phyloP scores from a whole-genome alignment of 2,329 filamentous ascomycete species.

The Paecilomyces dactylethromorphus region DNA sequence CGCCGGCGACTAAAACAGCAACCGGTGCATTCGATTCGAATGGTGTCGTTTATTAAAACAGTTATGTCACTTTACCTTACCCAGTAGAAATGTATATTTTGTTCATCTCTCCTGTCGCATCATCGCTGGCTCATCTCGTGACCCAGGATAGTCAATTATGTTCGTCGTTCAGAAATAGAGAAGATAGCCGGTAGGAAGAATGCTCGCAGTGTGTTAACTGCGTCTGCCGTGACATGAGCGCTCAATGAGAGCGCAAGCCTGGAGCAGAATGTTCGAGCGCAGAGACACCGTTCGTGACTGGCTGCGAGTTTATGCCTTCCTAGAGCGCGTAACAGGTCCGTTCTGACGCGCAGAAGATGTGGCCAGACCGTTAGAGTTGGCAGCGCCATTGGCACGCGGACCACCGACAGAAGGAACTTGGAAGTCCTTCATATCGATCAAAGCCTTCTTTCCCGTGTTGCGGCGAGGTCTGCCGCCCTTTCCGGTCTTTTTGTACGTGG shows the following conservation, averaged over 20 bases:
- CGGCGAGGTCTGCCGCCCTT: conserved; percentile 37
- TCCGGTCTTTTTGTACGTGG: conserved; percentile 74
- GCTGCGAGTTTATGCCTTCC: conserved; percentile 35
- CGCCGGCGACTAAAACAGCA: background rate
- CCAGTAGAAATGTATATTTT: background rate
- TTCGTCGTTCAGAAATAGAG: background rate
- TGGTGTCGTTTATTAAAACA: background rate
- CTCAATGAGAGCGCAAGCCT: too few relatives aligned
- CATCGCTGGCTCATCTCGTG: background rate
- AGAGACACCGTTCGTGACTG: too few relatives aligned
- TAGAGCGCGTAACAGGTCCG: conserved; percentile 39
- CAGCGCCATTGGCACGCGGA: conserved; percentile 19
- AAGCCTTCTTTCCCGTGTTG: conserved; percentile 70
- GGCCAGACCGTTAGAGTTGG: conserved; percentile 24
- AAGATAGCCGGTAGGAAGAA: background rate
- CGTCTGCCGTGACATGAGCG: background rate
- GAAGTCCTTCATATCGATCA: conserved; percentile 76
- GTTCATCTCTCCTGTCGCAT: background rate
- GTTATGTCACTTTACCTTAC: background rate
- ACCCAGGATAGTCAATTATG: background rate
- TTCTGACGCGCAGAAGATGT: conserved; percentile 33
- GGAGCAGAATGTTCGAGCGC: background rate
- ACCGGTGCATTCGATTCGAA: background rate
- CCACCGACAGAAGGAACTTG: conserved; percentile 46
- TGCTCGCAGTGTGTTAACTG: background rate